phyloP scores from a whole-genome alignment of 1,139 yeast species.

The Saccharomyces hybrid region DNA sequence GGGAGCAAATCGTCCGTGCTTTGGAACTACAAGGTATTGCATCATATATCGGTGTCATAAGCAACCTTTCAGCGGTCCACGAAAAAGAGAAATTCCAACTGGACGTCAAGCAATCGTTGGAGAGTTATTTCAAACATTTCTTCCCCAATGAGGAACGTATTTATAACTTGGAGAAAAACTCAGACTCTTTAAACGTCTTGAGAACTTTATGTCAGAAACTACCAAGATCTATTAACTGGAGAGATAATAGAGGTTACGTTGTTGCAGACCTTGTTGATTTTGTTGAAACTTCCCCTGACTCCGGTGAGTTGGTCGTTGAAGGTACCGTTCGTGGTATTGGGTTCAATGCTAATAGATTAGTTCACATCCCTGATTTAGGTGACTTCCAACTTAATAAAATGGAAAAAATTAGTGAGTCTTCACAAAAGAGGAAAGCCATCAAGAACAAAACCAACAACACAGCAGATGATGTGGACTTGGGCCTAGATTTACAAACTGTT shows the following conservation, averaged over 20 bases:
- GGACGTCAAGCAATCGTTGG: conserved; percentile 72
- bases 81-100: conserved; percentile 70
- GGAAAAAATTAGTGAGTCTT: conserved; percentile 38
- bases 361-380: conserved; percentile 85
- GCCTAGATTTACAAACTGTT: conserved; percentile 17
- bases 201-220: conserved; percentile 76
- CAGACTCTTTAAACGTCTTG: conserved; percentile 65
- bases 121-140: conserved; percentile 79
- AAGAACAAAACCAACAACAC: conserved; percentile 7
- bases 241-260: conserved; percentile 83
- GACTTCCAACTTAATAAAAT: conserved; percentile 73
- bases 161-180: conserved; percentile 55
- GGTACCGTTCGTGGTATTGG: conserved; percentile 88
- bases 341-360: conserved; percentile 63
- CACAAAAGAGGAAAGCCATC: conserved; percentile 13
- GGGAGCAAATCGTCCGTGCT: conserved; percentile 84
- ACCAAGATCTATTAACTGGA: conserved; percentile 83
- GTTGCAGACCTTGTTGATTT: conserved; percentile 60
- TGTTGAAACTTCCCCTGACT: conserved; percentile 30
- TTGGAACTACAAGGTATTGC: conserved; percentile 91
- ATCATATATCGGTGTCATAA: conserved; percentile 68
- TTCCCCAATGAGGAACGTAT: conserved; percentile 81
- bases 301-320: conserved; percentile 47
- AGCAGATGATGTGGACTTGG: conserved; percentile 10
- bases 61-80: conserved; percentile 56